These are phyloP conservation scores for Fusarium sulawesiense DNA, from an alignment of 2,329 filamentous ascomycete species.

Conservation along the genomic window DNA sequence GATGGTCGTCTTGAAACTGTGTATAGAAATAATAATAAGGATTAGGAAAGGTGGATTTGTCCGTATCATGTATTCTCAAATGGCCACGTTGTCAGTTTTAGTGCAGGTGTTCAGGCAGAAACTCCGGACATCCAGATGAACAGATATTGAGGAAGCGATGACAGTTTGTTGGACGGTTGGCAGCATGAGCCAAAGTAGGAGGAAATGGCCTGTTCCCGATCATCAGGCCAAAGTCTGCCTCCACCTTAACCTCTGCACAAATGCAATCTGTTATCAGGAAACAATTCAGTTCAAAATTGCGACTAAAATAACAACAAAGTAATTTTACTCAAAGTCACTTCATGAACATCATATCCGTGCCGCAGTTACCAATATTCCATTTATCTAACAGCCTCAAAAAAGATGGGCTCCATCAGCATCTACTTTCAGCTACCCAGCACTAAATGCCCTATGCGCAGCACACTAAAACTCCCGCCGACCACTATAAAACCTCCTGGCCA, in stretches of 20 bases:
- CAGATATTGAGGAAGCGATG: background rate
- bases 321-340: rapidly evolving
- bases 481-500: no score
- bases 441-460: background rate
- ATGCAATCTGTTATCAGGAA: background rate
- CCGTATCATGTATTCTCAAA: rapidly evolving
- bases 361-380: background rate
- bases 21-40: no score
- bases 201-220: background rate
- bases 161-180: no score
- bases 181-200: background rate
- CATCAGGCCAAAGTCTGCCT: background rate
- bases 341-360: rapidly evolving
- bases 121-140: background rate
- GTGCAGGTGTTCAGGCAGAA: background rate
- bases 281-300: background rate
- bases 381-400: no score
- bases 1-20: rapidly evolving
- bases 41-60: no score
- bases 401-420: background rate
- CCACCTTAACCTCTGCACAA: background rate
- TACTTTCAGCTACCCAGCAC: background rate
- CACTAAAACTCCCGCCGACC: no score
- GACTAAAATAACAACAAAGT: rapidly evolving
- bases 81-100: rapidly evolving